These are phyloP conservation scores for Delonix regia DNA, from an alignment of 306 rosid genomes.

Conservation along the genomic window DNA sequence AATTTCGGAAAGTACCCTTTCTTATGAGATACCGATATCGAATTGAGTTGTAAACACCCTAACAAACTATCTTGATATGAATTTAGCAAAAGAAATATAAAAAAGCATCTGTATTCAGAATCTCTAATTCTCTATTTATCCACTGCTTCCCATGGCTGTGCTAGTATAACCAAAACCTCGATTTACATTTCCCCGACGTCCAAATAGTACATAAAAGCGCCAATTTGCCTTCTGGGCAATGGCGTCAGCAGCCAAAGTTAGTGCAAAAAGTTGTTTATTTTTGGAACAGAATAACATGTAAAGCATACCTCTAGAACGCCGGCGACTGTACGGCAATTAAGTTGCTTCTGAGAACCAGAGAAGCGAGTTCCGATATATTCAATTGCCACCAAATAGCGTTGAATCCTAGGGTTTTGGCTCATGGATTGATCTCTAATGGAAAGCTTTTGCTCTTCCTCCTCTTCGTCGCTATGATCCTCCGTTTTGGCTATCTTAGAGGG, in stretches of 20 bases:
- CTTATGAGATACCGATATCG: background rate
- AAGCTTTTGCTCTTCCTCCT: constrained; percentile 1
- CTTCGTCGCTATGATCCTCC: constrained; percentile 27
- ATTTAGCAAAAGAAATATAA: background rate
- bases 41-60: background rate
- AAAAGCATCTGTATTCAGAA: background rate
- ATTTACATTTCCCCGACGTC: background rate
- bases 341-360: constrained; percentile 91
- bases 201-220: background rate
- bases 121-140: background rate
- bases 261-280: background rate
- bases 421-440: constrained; percentile 33
- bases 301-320: constrained; percentile 76
- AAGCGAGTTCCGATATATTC: constrained; percentile 90
- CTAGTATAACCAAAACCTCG: background rate
- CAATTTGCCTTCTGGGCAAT: background rate
- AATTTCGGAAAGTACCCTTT: background rate
- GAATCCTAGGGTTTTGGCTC: constrained; percentile 55
- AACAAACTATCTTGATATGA: background rate
- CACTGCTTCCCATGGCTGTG: background rate
- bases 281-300: background rate
- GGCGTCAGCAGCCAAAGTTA: background rate
- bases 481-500: constrained; percentile 65
- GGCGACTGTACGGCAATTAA: constrained; percentile 73
- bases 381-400: constrained; percentile 81